These are phyloP conservation scores for Backusella tuberculispora DNA, from an alignment of 192 early-diverging fungal genomes.

Conservation along the genomic window DNA sequence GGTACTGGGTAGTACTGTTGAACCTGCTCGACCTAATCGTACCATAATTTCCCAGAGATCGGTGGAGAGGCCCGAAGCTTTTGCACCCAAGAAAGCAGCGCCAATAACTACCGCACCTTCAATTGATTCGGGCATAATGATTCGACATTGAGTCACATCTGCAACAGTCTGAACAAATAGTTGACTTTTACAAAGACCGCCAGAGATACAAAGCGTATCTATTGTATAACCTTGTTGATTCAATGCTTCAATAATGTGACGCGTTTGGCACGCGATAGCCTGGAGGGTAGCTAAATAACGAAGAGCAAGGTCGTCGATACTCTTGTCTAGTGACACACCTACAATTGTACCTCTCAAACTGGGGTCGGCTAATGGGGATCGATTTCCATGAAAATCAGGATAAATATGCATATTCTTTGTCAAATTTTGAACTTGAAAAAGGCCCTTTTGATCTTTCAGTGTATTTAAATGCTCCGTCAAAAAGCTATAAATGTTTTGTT, in stretches of 20 bases:
- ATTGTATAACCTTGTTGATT: constrained; percentile 55
- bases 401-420: constrained; percentile 61
- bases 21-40: constrained; percentile 49
- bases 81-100: constrained; percentile 67
- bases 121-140: constrained; percentile 57
- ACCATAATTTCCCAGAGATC: constrained; percentile 62
- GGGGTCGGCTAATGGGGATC: constrained; percentile 72
- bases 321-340: constrained; percentile 57
- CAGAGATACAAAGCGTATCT: constrained; percentile 63
- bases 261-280: constrained; percentile 66
- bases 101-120: constrained; percentile 70
- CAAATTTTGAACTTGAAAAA: constrained; percentile 38
- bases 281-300: constrained; percentile 63
- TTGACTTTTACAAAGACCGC: constrained; percentile 65
- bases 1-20: constrained; percentile 47
- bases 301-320: constrained; percentile 51
- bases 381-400: constrained; percentile 82
- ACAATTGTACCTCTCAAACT: constrained; percentile 58
- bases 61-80: constrained; percentile 44
- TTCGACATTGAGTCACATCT: constrained; percentile 56
- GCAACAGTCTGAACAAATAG: constrained; percentile 65
- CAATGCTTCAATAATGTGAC: constrained; percentile 62
- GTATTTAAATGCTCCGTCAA: constrained; percentile 52
- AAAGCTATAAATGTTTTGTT: constrained; percentile 49
- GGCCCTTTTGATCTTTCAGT: constrained; percentile 31